Conservation (phyloP, 2,329 filamentous ascomycete species). For the Verruconis gallopava region DNA sequence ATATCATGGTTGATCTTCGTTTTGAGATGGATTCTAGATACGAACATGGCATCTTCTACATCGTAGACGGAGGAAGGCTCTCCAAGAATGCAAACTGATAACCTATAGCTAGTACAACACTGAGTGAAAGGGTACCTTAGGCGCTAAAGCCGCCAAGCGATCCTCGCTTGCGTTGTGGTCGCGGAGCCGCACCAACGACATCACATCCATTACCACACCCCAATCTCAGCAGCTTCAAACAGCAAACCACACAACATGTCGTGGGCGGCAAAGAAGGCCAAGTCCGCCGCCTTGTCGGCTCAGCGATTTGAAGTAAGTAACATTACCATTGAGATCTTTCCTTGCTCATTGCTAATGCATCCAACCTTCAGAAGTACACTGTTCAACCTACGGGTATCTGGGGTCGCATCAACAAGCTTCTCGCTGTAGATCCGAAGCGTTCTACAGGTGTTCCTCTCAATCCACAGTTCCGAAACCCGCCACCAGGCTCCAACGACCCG, state of each 20-base stretch:
- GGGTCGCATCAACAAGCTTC: conserved; percentile 63
- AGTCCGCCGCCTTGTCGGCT: not conserved
- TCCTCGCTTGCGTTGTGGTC: not conserved
- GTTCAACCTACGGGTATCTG: conserved; percentile 81
- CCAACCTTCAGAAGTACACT: conserved; percentile 72
- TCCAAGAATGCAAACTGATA: no score
- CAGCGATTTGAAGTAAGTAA: conserved; percentile 3
- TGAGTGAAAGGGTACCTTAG: no score
- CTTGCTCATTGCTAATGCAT: not conserved
- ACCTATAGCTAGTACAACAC: no score
- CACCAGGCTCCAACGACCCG: conserved; percentile 62
- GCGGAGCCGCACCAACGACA: not conserved
- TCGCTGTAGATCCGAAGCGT: conserved; percentile 75
- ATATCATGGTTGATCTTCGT: no score
- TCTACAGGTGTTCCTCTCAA: conserved; percentile 89
- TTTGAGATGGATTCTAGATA: no score
- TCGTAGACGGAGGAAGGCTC: no score
- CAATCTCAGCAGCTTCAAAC: not conserved
- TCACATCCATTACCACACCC: not conserved
- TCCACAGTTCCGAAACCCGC: conserved; percentile 77
- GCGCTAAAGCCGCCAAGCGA: not conserved
- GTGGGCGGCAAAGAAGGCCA: conserved; percentile 5
- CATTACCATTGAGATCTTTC: not conserved
- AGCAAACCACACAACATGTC: not conserved
- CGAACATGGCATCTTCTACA: no score